Evolutionary conservation across 805 yeast species (phyloP), one percentile per base, ranked within the genome.

Genomic region (Osmozyma mogii): DNA sequence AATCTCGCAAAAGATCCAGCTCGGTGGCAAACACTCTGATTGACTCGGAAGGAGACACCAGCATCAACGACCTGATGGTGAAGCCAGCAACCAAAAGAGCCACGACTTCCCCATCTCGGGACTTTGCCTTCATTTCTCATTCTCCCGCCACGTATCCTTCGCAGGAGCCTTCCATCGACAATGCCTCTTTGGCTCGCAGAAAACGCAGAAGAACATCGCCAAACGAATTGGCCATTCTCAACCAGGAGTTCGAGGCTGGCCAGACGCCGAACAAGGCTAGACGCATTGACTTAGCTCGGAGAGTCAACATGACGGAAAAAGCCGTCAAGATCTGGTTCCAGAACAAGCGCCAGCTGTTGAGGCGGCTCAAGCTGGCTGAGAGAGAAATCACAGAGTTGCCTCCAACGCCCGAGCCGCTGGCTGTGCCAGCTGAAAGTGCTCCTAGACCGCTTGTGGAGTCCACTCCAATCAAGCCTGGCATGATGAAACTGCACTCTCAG

Each of bases 251-350:
- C 48, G 68, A 68, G 28, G 50, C 61, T 28, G 87, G 94, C 36
- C 65, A 76, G 25, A 84, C 94, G 28, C 98, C 98, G 26, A 79
- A 81, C 50, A 80, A 78, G 52, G 58, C 68, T 25, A 69, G 80
- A 49, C 74, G 97, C 43, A 65, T 73, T 25, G 82, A 78, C 40
- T 83, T 92, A 41, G 95, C 97, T 4, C 55, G 61, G 17, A 72
- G 66, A 40, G 94, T 92, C 23, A 78, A 77, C 43, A 92, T 92
- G 97, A 75, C 89, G n/a, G 96, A 88, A 55, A 85, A 88, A 54
- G 95, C 96, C 2, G 95, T 92, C 20, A 98, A 92, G 61, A 85
- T 89, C 39, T 92, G 98, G 98, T 92, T 92, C 61, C 98, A 92
- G 60, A 92, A 92, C 58, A 83, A 78, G 55, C 74, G 98, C 55